Percentiles rank a stretch among this genome's conserved stretches.
These are phyloP conservation scores for Stachybotrys elegans DNA, from an alignment of 2,329 filamentous ascomycete species.

Conservation along the genomic window DNA sequence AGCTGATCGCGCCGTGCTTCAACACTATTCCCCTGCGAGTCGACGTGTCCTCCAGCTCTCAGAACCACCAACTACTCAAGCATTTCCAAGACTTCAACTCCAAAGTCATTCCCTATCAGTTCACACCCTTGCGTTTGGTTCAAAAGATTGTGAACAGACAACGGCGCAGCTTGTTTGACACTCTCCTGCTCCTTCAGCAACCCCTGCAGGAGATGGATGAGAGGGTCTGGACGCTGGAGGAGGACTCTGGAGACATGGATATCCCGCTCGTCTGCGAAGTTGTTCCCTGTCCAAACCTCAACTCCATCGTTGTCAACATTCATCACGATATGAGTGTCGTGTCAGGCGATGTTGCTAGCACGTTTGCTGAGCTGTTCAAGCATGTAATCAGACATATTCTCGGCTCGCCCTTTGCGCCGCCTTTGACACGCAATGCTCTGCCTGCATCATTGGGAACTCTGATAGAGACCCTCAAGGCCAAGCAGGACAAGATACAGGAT, in stretches of 20 bases:
- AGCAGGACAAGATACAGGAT: constrained; percentile 12
- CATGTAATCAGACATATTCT: constrained; percentile 20
- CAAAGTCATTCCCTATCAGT: constrained; percentile 61
- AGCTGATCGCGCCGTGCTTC: constrained; percentile 83
- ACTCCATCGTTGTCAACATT: constrained; percentile 54
- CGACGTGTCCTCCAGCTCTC: constrained; percentile 39
- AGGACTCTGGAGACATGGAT: constrained; percentile 63
- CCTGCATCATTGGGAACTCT: constrained; percentile 12
- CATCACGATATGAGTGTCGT: constrained; percentile 53
- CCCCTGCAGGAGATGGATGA: constrained; percentile 50
- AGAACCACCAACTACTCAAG: constrained; percentile 54
- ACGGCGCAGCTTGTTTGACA: constrained; percentile 66
- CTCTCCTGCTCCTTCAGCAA: constrained; percentile 73
- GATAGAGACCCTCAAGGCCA: constrained; percentile 16
- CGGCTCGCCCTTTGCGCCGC: constrained; percentile 18
- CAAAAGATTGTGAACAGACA: constrained; percentile 44
- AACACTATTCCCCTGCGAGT: constrained; percentile 76
- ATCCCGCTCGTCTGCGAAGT: constrained; percentile 74
- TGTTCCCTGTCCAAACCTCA: constrained; percentile 44
- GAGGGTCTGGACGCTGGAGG: constrained; percentile 49
- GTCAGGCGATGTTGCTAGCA: constrained; percentile 17
- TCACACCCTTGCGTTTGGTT: constrained; percentile 69
- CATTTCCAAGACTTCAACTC: constrained; percentile 58
- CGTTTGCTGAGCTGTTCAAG: constrained; percentile 25
- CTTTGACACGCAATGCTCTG: constrained; percentile 14